Conservation (phyloP, 1,139 yeast species). For the Candida sp. region DNA sequence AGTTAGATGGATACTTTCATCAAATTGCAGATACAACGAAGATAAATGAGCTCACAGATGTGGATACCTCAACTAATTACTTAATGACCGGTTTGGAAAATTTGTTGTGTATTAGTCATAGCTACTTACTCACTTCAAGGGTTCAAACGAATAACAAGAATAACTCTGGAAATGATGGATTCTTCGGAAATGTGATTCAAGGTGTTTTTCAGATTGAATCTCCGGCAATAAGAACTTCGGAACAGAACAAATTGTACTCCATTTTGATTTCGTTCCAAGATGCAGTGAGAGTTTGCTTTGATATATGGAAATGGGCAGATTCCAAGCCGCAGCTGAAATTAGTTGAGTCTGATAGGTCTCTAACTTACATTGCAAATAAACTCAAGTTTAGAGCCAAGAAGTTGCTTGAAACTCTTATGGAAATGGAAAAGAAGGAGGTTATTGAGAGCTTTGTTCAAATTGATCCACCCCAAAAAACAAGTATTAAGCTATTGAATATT, state of each 20-base stretch:
- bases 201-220: slow-evolving; percentile 86
- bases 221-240: slow-evolving; percentile 53
- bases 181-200: slow-evolving; percentile 74
- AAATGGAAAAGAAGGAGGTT: slow-evolving; percentile 70
- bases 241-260: slow-evolving; percentile 52
- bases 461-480: slow-evolving; percentile 16
- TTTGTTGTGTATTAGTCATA: slow-evolving; percentile 58
- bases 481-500: slow-evolving; percentile 59
- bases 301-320: slow-evolving; percentile 79
- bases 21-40: slow-evolving; percentile 10
- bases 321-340: slow-evolving; percentile 21
- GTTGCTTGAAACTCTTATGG: slow-evolving; percentile 65
- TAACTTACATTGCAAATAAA: slow-evolving; percentile 61
- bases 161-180: slow-evolving; percentile 23
- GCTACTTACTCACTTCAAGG: slow-evolving; percentile 42
- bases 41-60: slow-evolving; percentile 23
- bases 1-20: slow-evolving; percentile 36
- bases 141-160: slow-evolving; percentile 9
- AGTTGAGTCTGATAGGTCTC: slow-evolving; percentile 29
- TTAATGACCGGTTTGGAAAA: slow-evolving; percentile 67
- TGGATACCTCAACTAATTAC: slow-evolving; percentile 47
- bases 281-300: slow-evolving; percentile 51
- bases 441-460: slow-evolving; percentile 58
- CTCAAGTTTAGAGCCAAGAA: slow-evolving; percentile 71
- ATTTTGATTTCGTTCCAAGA: slow-evolving; percentile 63